Conservation (phyloP, 163 green algal genomes). For the Scenedesmus sp. region DNA sequence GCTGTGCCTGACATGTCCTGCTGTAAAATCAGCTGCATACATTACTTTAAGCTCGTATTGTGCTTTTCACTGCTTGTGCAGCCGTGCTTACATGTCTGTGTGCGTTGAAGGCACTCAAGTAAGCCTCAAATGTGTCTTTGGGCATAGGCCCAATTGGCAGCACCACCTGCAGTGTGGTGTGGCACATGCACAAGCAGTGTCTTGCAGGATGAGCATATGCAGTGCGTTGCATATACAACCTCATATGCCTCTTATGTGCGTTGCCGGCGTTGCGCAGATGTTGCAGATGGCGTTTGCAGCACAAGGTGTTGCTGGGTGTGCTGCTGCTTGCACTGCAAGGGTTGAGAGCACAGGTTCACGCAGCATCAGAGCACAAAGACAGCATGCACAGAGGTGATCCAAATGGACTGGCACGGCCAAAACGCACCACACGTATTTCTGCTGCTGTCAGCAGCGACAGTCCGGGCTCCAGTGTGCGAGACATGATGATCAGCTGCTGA, state of each 20-base stretch:
- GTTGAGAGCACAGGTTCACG: not conserved
- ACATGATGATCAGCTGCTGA: constrained; percentile 10
- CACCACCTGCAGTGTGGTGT: constrained; percentile 69
- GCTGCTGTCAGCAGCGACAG: constrained; percentile 73
- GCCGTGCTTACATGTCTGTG: constrained; percentile 36
- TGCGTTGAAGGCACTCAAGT: constrained; percentile 64
- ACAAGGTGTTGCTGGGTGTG: not conserved
- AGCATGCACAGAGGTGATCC: not conserved
- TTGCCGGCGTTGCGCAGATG: too few species aligned
- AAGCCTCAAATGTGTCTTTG: constrained; percentile 70
- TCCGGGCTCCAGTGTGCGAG: constrained; percentile 68
- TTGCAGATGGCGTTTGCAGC: too few species aligned
- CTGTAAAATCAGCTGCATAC: not conserved
- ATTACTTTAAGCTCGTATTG: too few species aligned
- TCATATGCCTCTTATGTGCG: too few species aligned
- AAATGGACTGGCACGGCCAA: not conserved
- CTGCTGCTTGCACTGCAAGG: not conserved
- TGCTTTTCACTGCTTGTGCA: not conserved
- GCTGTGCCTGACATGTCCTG: too few species aligned
- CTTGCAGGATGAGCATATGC: not conserved
- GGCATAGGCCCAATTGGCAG: constrained; percentile 79
- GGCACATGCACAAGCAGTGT: not conserved
- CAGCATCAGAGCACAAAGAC: not conserved
- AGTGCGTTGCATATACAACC: not conserved
- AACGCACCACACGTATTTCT: constrained; percentile 76